Conservation (phyloP, 2,329 filamentous ascomycete genomes). For the Colletotrichum zoysiae region DNA sequence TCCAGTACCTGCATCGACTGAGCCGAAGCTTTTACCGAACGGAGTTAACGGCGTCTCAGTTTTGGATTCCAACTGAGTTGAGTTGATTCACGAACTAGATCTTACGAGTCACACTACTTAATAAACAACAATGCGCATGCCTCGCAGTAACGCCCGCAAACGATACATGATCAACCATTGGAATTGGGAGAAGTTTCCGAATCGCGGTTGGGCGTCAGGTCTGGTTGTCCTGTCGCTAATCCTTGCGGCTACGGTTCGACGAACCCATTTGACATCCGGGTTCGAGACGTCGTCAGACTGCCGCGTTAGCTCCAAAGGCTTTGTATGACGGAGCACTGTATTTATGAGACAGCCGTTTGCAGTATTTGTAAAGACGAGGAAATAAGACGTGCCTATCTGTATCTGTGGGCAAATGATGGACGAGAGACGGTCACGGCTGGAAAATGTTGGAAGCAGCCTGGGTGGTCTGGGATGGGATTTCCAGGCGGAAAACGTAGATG, state of each 20-base stretch:
- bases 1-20: not conserved
- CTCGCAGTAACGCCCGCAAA: constrained; percentile 17
- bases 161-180: constrained; percentile 3
- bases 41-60: constrained; percentile 37
- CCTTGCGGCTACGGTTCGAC: constrained; percentile 5
- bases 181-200: constrained; percentile 1
- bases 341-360: constrained; percentile 5
- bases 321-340: constrained; percentile 15
- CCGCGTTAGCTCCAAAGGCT: not conserved
- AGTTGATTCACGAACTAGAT: constrained; percentile 32
- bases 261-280: constrained; percentile 10
- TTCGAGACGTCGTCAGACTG: not conserved
- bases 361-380: constrained; percentile 11
- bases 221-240: constrained; percentile 10
- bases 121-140: constrained; percentile 30
- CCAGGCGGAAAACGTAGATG: constrained; percentile 26
- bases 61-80: constrained; percentile 30
- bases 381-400: constrained; percentile 7
- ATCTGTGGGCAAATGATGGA: constrained; percentile 22
- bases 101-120: constrained; percentile 33
- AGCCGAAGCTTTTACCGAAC: constrained; percentile 27
- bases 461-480: constrained; percentile 2
- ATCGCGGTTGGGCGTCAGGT: not conserved
- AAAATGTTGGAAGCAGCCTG: constrained; percentile 1
- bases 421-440: not conserved